Evolutionary conservation across 768 basidiomycete genomes (phyloP).

Genomic region (Xerocomellus chrysenteron): DNA sequence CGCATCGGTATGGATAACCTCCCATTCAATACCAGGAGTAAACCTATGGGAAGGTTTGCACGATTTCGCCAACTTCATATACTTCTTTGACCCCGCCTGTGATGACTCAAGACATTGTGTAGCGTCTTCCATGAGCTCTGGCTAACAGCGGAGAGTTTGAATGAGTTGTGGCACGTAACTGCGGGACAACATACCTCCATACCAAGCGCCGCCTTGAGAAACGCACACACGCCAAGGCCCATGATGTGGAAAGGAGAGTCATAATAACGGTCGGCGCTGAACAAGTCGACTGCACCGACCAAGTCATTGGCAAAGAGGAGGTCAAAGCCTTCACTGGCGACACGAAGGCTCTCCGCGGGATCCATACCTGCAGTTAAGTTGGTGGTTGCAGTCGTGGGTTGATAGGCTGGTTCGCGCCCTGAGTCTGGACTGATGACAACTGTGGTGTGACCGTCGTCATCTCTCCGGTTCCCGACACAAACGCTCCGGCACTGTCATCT

Average conservation of each 20-base stretch:
- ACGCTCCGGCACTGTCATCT: neutral
- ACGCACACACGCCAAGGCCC: slow-evolving; percentile 69
- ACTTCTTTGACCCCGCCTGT: slow-evolving; percentile 60
- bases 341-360: slow-evolving; percentile 30
- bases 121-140: slow-evolving; percentile 64
- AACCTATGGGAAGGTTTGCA: slow-evolving; percentile 42
- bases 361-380: slow-evolving; percentile 17
- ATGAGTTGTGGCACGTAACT: neutral
- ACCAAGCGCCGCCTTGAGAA: slow-evolving; percentile 77
- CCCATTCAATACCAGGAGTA: slow-evolving; percentile 69
- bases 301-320: slow-evolving; percentile 69
- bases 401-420: no score
- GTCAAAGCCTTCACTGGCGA: slow-evolving; percentile 59
- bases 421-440: no score
- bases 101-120: slow-evolving; percentile 52
- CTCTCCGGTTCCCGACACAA: neutral
- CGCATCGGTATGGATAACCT: slow-evolving; percentile 72
- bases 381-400: neutral
- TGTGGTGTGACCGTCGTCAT: no score
- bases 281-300: slow-evolving; percentile 48
- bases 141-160: slow-evolving; percentile 32
- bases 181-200: slow-evolving; percentile 54
- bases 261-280: slow-evolving; percentile 30
- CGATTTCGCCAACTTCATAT: slow-evolving; percentile 39
- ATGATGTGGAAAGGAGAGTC: slow-evolving; percentile 72